Percentiles rank a stretch among this genome's conserved stretches.
Conservation (phyloP, 805 yeast species). For the Metschnikowia hibisci region DNA sequence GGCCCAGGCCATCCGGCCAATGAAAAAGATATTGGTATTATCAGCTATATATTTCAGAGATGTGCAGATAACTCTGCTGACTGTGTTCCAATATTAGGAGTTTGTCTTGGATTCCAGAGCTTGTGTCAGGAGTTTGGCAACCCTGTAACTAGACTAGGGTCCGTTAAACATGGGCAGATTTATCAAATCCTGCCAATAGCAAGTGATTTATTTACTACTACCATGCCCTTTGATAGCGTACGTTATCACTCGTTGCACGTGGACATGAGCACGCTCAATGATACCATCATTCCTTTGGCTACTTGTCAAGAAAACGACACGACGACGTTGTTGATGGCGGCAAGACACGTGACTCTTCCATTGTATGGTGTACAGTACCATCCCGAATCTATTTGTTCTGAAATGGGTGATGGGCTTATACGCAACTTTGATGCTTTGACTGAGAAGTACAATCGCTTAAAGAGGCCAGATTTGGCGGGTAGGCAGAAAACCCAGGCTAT, state of each 20-base stretch:
- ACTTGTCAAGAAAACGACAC: constrained; percentile 36
- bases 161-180: constrained; percentile 84
- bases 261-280: constrained; percentile 23
- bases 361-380: constrained; percentile 95
- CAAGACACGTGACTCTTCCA: constrained; percentile 54
- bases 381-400: constrained; percentile 90
- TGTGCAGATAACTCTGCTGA: constrained; percentile 11
- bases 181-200: constrained; percentile 51
- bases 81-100: constrained; percentile 71
- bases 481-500: constrained; percentile 4
- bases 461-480: constrained; percentile 15
- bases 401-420: constrained; percentile 56
- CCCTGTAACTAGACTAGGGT: constrained; percentile 45
- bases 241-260: constrained; percentile 86
- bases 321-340: constrained; percentile 68
- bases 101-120: constrained; percentile 90
- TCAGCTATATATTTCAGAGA: constrained; percentile 50
- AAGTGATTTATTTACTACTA: constrained; percentile 10
- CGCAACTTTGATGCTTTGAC: constrained; percentile 60
- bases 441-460: constrained; percentile 23
- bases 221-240: constrained; percentile 55
- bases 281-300: constrained; percentile 55
- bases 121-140: constrained; percentile 64
- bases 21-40: constrained; percentile 66
- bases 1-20: constrained; percentile 90